These are phyloP conservation scores for Phytophthora kernoviae DNA, from an alignment of 352 stramenopile genomes.

Conservation along the genomic window DNA sequence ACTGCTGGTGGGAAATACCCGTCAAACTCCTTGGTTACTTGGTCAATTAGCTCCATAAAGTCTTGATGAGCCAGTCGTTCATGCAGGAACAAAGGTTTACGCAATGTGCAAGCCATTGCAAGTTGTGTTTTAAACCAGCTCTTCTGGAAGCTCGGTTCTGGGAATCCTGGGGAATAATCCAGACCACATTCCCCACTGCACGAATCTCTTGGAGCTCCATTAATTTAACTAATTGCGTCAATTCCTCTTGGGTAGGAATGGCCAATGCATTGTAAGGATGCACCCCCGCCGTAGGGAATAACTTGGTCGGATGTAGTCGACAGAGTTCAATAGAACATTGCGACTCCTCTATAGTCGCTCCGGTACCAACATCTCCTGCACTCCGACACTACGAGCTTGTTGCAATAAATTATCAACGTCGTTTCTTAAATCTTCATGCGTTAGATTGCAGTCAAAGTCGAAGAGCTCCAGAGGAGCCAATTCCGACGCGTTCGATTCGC, in stretches of 20 bases:
- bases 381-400: constrained; percentile 41
- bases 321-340: constrained; percentile 61
- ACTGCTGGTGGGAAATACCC: constrained; percentile 63
- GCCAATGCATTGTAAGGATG: constrained; percentile 78
- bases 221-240: constrained; percentile 38
- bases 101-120: constrained; percentile 58
- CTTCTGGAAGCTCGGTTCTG: constrained; percentile 47
- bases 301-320: constrained; percentile 43
- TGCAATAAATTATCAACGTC: constrained; percentile 48
- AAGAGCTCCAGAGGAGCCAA: constrained; percentile 44
- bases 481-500: background rate
- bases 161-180: constrained; percentile 77
- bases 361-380: constrained; percentile 80
- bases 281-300: constrained; percentile 78
- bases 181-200: constrained; percentile 79
- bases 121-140: constrained; percentile 74
- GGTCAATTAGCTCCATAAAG: constrained; percentile 72
- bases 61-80: constrained; percentile 79
- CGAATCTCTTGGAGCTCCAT: constrained; percentile 41
- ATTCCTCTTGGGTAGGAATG: constrained; percentile 38
- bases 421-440: constrained; percentile 61
- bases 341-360: constrained; percentile 73
- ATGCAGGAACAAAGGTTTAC: constrained; percentile 86
- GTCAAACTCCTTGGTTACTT: constrained; percentile 37
- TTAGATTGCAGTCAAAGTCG: constrained; percentile 87